Evolutionary conservation across 2,329 filamentous ascomycete species (phyloP).

Genomic region (Escovopsis sp.): DNA sequence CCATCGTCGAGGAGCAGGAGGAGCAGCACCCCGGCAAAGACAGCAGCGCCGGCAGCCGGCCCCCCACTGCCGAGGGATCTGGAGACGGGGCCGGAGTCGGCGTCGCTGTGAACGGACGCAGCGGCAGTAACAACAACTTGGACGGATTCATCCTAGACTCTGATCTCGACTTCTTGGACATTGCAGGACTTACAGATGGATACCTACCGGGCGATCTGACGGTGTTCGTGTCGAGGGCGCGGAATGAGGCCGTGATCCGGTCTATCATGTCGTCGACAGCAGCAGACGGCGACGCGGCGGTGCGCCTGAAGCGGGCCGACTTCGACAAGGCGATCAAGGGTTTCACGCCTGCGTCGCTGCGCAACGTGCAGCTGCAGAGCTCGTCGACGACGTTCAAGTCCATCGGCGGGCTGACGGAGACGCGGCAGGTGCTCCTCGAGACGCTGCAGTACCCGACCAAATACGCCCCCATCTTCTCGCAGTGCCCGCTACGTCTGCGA

Average conservation of each 20-base stretch:
- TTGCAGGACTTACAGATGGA: constrained; percentile 87
- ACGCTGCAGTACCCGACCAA: constrained; percentile 95
- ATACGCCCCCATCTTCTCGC: constrained; percentile 93
- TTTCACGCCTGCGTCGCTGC: constrained; percentile 86
- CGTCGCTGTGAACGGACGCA: constrained; percentile 33
- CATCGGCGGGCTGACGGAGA: constrained; percentile 77
- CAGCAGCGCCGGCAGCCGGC: constrained; percentile 33
- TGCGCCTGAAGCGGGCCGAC: constrained; percentile 56
- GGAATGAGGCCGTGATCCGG: constrained; percentile 84
- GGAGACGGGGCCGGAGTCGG: constrained; percentile 34
- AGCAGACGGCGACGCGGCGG: constrained; percentile 27
- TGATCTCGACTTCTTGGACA: constrained; percentile 76
- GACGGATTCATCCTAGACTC: constrained; percentile 59
- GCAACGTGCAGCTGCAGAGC: constrained; percentile 85
- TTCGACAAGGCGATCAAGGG: constrained; percentile 76
- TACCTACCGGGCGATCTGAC: constrained; percentile 95
- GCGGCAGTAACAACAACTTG: constrained; percentile 21
- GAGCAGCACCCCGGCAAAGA: constrained; percentile 22
- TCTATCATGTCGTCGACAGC: constrained; percentile 48
- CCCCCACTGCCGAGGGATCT: constrained; percentile 39
- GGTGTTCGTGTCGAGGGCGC: constrained; percentile 69
- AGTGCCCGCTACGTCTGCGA: constrained; percentile 85
- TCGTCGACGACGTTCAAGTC: constrained; percentile 85
- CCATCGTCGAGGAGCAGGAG: constrained; percentile 23
- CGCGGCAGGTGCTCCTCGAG: constrained; percentile 80